A percentile compares a stretch with the other conserved stretches of the same genome.
Conservation (phyloP, 2,329 filamentous ascomycete genomes). For the Ilyonectria robusta region DNA sequence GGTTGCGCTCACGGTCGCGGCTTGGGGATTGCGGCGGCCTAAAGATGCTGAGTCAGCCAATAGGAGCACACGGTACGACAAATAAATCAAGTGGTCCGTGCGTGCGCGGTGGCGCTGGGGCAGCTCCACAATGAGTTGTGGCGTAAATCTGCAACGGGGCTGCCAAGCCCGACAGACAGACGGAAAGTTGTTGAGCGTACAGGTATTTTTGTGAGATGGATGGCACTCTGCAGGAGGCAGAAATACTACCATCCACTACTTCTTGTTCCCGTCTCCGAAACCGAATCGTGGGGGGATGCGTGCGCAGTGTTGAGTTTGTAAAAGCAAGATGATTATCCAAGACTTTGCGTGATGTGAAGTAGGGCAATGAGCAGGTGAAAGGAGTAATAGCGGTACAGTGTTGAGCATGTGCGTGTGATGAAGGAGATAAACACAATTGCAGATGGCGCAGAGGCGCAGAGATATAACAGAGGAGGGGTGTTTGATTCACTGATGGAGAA, state of each 20-base stretch:
- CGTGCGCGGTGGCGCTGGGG: background rate
- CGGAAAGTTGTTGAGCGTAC: background rate
- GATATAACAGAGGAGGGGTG: no score
- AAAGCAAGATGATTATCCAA: background rate
- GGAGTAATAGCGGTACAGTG: no score
- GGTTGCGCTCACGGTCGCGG: conserved; percentile 29
- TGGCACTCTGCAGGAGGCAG: background rate
- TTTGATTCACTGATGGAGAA: no score
- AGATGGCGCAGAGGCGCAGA: no score
- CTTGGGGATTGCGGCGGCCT: conserved; percentile 15
- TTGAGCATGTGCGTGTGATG: no score
- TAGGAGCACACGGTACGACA: background rate
- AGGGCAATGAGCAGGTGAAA: no score
- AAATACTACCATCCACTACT: background rate
- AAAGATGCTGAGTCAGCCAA: conserved; percentile 32
- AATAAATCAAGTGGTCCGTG: conserved; percentile 3
- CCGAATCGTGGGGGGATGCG: background rate
- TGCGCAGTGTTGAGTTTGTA: background rate
- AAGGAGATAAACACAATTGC: no score
- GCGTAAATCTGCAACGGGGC: background rate
- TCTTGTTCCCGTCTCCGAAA: background rate
- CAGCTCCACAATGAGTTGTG: background rate
- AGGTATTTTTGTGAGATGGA: background rate
- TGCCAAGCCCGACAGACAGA: background rate
- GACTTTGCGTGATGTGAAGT: no score